Evolutionary conservation across 2,329 filamentous ascomycete species (phyloP).

Genomic region (Pseudocercospora cruenta): DNA sequence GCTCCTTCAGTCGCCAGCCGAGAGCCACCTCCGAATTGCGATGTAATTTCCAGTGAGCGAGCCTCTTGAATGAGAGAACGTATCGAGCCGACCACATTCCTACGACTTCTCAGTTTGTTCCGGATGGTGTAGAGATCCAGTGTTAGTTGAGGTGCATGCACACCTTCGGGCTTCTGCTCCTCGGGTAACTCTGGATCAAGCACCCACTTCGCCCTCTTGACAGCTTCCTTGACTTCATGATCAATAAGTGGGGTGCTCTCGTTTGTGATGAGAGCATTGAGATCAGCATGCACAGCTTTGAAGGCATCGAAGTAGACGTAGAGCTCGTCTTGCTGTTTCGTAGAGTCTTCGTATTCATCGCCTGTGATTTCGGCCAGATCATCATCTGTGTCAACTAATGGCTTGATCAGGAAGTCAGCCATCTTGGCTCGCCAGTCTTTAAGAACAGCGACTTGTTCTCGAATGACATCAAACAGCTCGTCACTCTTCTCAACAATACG

Average conservation of each 20-base stretch:
- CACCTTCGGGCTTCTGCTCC: slow-evolving; percentile 57
- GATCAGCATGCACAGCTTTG: slow-evolving; percentile 75
- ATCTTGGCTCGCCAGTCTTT: slow-evolving; percentile 76
- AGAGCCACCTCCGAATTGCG: slow-evolving; percentile 62
- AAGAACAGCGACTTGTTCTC: slow-evolving; percentile 71
- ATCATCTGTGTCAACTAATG: slow-evolving; percentile 82
- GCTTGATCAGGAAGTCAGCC: slow-evolving; percentile 70
- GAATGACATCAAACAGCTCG: slow-evolving; percentile 66
- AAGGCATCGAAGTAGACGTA: slow-evolving; percentile 83
- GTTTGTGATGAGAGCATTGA: slow-evolving; percentile 75
- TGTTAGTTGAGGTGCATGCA: slow-evolving; percentile 71
- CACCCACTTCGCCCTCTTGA: slow-evolving; percentile 29
- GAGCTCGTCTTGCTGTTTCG: slow-evolving; percentile 84
- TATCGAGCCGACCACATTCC: slow-evolving; percentile 65
- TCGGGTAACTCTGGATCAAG: slow-evolving; percentile 62
- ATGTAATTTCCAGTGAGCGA: slow-evolving; percentile 62
- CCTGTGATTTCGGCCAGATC: slow-evolving; percentile 73
- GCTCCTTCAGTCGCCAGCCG: slow-evolving; percentile 65
- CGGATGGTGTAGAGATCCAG: slow-evolving; percentile 53
- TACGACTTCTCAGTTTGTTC: slow-evolving; percentile 51
- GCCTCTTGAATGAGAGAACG: slow-evolving; percentile 71
- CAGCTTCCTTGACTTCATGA: slow-evolving; percentile 65
- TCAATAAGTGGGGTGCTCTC: slow-evolving; percentile 74
- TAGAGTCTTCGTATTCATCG: slow-evolving; percentile 86
- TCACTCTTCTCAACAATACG: slow-evolving; percentile 69